Evolutionary conservation across 1,139 yeast species (phyloP).

Genomic region (Lizanozyma gosingica): DNA sequence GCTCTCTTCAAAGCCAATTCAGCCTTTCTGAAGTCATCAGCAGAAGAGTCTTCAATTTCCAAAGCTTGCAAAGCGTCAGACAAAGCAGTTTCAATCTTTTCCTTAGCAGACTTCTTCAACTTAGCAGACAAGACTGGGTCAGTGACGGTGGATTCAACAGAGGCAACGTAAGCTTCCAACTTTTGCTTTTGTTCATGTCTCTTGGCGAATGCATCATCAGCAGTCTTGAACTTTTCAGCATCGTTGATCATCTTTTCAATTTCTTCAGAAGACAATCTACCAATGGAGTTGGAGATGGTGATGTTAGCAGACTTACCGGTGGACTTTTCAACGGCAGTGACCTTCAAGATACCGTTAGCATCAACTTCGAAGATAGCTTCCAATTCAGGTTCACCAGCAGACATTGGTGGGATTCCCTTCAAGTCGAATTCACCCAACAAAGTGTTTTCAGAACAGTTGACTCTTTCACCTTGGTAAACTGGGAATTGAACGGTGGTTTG

Average conservation of each 20-base stretch:
- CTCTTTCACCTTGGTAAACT: constrained; percentile 99
- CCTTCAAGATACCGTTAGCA: constrained; percentile 99
- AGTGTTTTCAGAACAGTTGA: constrained; percentile 98
- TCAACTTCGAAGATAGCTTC: constrained; percentile 99
- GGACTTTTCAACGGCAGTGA: constrained; percentile 98
- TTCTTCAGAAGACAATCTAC: constrained; percentile 96
- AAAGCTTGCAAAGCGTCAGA: constrained; percentile 98
- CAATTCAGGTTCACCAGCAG: constrained; percentile 99
- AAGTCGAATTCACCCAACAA: constrained; percentile 99
- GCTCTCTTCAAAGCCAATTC: constrained; percentile 98
- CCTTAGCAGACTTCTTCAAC: constrained; percentile 96
- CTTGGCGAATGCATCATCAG: constrained; percentile 99
- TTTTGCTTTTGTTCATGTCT: constrained; percentile 99
- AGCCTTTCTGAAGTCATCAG: constrained; percentile 98
- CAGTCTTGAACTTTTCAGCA: constrained; percentile 98
- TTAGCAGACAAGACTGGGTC: constrained; percentile 98
- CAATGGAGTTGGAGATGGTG: constrained; percentile 98
- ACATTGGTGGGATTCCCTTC: constrained; percentile 98
- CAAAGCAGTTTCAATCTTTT: constrained; percentile 96
- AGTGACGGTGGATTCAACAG: constrained; percentile 93
- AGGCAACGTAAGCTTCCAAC: constrained; percentile 97
- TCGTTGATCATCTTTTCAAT: constrained; percentile 98
- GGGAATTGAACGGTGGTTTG: constrained; percentile 99
- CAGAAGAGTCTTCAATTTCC: constrained; percentile 92
- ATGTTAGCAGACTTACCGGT: constrained; percentile 99